These are phyloP conservation scores for Acmispon strigosus DNA, from an alignment of 306 rosid genomes.

Conservation along the genomic window DNA sequence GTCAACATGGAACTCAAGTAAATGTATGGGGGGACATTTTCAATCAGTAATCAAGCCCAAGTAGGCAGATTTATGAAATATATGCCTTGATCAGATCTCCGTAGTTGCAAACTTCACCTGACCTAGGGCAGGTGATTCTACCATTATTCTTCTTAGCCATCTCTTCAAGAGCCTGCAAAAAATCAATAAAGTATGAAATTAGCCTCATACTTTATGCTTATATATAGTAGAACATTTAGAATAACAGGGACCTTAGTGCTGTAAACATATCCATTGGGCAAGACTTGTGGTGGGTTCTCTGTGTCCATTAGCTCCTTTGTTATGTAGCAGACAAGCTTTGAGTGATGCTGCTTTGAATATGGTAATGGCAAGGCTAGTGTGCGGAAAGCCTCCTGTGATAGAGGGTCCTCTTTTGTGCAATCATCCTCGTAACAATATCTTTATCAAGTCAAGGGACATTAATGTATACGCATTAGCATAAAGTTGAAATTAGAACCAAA, in stretches of 20 bases:
- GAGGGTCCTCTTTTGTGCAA: constrained; percentile 96
- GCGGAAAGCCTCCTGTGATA: constrained; percentile 83
- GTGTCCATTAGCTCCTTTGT: constrained; percentile 96
- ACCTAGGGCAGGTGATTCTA: constrained; percentile 78
- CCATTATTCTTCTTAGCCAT: constrained; percentile 79
- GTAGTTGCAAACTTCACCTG: constrained; percentile 51
- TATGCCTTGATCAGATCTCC: constrained; percentile 74
- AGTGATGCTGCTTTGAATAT: constrained; percentile 86
- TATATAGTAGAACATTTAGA: background rate
- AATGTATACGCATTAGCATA: background rate
- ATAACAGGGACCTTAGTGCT: constrained; percentile 64
- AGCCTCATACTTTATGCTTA: background rate
- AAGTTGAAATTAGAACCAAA: constrained; percentile 5
- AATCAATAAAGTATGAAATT: background rate
- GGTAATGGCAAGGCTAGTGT: constrained; percentile 78
- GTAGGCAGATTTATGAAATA: constrained; percentile 40
- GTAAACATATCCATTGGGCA: constrained; percentile 93
- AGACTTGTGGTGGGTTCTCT: constrained; percentile 88
- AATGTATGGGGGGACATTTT: constrained; percentile 1
- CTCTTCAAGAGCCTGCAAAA: constrained; percentile 81
- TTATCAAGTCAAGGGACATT: constrained; percentile 53
- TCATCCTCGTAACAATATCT: constrained; percentile 94
- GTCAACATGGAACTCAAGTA: constrained; percentile 16
- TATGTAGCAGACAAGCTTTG: constrained; percentile 96
- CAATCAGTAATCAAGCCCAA: background rate